Evolutionary conservation across 306 rosid species (phyloP).

Genomic region (barrel medic (Medicago truncatula)): DNA sequence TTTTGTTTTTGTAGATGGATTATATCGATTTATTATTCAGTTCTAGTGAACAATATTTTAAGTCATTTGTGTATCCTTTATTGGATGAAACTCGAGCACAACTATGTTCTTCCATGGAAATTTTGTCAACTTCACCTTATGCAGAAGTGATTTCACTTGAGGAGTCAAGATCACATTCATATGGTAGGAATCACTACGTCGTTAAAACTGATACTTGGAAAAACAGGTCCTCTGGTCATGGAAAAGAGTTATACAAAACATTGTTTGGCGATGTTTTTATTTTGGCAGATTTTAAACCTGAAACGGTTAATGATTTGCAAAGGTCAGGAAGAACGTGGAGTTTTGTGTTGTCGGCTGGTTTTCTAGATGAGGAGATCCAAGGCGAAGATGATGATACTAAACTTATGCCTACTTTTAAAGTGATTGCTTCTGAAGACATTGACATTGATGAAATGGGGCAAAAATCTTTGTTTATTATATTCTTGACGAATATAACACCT

Average conservation of each 20-base stretch:
- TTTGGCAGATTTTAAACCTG: slow-evolving; percentile 66
- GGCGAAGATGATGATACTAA: slow-evolving; percentile 32
- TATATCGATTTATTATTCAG: slow-evolving; percentile 55
- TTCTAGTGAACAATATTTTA: slow-evolving; percentile 54
- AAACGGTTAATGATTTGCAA: slow-evolving; percentile 54
- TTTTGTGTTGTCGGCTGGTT: slow-evolving; percentile 49
- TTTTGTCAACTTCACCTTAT: slow-evolving; percentile 55
- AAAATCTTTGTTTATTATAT: slow-evolving; percentile 51
- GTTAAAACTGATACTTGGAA: slow-evolving; percentile 56
- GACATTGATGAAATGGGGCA: slow-evolving; percentile 28
- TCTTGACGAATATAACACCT: slow-evolving; percentile 56
- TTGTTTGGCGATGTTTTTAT: slow-evolving; percentile 71
- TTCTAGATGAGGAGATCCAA: slow-evolving; percentile 42
- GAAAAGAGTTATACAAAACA: slow-evolving; percentile 69
- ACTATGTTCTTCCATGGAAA: slow-evolving; percentile 60
- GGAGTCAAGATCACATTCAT: slow-evolving; percentile 32
- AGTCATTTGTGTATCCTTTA: slow-evolving; percentile 57
- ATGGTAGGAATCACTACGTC: slow-evolving; percentile 39
- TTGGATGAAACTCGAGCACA: slow-evolving; percentile 76
- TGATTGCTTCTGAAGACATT: slow-evolving; percentile 49
- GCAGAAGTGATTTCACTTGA: slow-evolving; percentile 53
- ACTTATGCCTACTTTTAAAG: slow-evolving; percentile 50
- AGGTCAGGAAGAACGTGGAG: slow-evolving; percentile 61
- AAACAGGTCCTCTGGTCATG: slow-evolving; percentile 53
- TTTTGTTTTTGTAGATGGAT: slow-evolving; percentile 48